Conservation (phyloP, 2,329 filamentous ascomycete genomes). For the Colletotrichum shisoi region DNA sequence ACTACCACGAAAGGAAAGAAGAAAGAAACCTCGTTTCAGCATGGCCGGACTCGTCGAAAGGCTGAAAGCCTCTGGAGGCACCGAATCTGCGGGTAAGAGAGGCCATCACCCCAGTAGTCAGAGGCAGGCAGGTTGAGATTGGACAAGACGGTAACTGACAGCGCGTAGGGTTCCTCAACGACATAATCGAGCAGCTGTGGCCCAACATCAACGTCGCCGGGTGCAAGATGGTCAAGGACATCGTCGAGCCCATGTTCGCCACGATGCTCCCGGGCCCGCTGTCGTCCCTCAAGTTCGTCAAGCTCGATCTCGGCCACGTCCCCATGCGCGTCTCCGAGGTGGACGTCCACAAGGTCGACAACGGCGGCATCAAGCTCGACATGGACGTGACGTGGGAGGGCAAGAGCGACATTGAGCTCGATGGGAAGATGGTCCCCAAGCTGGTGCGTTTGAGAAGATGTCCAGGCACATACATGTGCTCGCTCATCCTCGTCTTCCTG, state of each 20-base stretch:
- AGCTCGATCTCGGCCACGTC: conserved; percentile 55
- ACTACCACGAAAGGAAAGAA: background rate
- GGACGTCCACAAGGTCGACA: conserved; percentile 55
- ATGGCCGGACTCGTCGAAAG: conserved; percentile 51
- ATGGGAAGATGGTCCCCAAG: conserved; percentile 53
- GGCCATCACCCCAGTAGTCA: background rate
- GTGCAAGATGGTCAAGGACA: conserved; percentile 55
- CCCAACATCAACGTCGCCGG: conserved; percentile 58
- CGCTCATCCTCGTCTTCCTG: background rate
- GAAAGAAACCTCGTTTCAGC: conserved; percentile 13
- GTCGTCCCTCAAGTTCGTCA: conserved; percentile 53
- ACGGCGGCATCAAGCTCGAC: conserved; percentile 57
- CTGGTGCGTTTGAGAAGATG: conserved; percentile 45
- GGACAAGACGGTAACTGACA: conserved; percentile 20
- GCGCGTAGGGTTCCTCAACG: conserved; percentile 55
- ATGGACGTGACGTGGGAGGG: conserved; percentile 58
- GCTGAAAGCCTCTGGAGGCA: conserved; percentile 52
- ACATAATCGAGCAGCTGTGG: conserved; percentile 58
- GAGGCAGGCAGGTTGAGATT: background rate
- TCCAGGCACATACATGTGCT: background rate
- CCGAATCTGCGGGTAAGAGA: conserved; percentile 50
- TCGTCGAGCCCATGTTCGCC: conserved; percentile 58
- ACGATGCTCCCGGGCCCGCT: conserved; percentile 57
- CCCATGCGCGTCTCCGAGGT: conserved; percentile 54
- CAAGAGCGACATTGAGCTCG: conserved; percentile 56